Base-by-base conservation (phyloP, 345 rosid species). In the Euphorbia pulcherrima region DNA sequence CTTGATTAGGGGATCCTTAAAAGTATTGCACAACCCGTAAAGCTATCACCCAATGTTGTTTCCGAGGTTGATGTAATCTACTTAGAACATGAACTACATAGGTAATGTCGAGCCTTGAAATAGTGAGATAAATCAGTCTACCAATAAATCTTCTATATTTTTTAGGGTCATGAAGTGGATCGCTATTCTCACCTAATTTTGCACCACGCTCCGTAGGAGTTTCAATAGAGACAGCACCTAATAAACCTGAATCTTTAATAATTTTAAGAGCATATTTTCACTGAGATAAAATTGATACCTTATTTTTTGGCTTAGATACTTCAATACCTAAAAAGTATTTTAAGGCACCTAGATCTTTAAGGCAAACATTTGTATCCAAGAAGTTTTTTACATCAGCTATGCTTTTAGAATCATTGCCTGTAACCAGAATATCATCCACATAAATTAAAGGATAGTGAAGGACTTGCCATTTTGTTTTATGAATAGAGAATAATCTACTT, bases 41-140 rank as follows among this genome's bases (percentile, higher is more conserved):
- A 8, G 69, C 11, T 50, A 18, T 44, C 2, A 47, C 58, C 59
- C 26, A 11, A 51, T 50, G 59, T 23, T 0, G 16, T 1, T 51
- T 65, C 14, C 28, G 26, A 1, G 46, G 69, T 8, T 27, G 59
- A 16, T 50, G 59, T 44, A 65, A 7, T 7, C 5, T 50, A 7
- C 54, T 50, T 5, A 39, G 44, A 39, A 39, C 44, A 39, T 39
- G 10, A 39, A 39, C 44, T 4, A 39, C 54, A 58, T 57, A 68
- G 13, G 53, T 68, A 4, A 68, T 68, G 41, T 68, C 20, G 16
- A 37, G 72, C 12, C 72, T 68, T 50, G 27, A 65, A 20, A 65
- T 5, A 12, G 59, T 50, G 24, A 50, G 41, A 17, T 50, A 47
- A 1, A 65, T 65, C 30, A 65, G 9, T 29, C 59, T 10, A 0